Evolutionary conservation across 106 monocot genomes (phyloP).

Genomic region (Platanthera zijinensis): DNA sequence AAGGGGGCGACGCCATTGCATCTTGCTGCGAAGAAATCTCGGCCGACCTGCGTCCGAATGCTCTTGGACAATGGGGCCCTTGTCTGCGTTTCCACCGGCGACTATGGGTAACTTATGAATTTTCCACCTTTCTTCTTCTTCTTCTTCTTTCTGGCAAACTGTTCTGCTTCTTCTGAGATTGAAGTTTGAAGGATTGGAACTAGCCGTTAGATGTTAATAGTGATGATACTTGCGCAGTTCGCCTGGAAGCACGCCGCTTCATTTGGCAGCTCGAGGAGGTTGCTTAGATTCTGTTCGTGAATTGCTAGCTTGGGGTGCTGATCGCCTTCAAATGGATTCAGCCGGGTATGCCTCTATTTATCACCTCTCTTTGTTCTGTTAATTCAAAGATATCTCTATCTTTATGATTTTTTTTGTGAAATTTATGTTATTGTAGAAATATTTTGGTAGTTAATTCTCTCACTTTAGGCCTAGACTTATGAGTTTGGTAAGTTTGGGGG

Average conservation of each 20-base stretch:
- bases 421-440: too few species aligned
- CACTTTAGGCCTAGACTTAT: too few species aligned
- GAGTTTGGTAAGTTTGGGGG: too few species aligned
- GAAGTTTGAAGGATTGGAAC: neutral
- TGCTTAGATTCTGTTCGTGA: conserved; percentile 80
- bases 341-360: conserved; percentile 40
- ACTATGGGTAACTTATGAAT: conserved; percentile 40
- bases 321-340: conserved; percentile 80
- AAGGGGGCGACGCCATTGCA: conserved; percentile 89
- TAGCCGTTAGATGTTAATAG: neutral
- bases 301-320: conserved; percentile 91
- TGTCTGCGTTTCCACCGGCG: conserved; percentile 60
- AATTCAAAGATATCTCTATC: too few species aligned
- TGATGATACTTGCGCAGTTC: conserved; percentile 21
- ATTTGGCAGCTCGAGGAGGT: conserved; percentile 85
- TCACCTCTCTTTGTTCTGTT: too few species aligned
- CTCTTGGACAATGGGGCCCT: conserved; percentile 86
- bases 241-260: conserved; percentile 86
- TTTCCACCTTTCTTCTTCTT: neutral
- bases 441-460: too few species aligned
- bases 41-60: conserved; percentile 48
- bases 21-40: conserved; percentile 65
- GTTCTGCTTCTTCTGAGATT: neutral
- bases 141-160: neutral
- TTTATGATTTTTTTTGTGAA: too few species aligned